Conservation (phyloP, 2,329 filamentous ascomycete genomes). For the Pyrenochaeta sp. region DNA sequence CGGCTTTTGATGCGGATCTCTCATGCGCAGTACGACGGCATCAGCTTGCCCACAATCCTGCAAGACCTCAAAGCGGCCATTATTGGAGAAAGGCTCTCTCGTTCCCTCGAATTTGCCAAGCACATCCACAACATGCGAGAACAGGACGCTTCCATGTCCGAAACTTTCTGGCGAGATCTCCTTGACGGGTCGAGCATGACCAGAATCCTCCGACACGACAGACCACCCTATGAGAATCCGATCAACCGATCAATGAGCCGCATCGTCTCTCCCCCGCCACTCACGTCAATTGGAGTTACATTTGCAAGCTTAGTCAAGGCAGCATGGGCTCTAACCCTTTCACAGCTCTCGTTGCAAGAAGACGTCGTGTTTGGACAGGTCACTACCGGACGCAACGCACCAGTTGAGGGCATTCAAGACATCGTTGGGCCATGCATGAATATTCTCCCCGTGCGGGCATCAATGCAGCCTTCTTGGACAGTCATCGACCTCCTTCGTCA, state of each 20-base stretch:
- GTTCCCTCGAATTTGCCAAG: not conserved
- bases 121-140: not conserved
- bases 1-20: conserved; percentile 16
- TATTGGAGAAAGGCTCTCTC: not conserved
- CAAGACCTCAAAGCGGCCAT: conserved; percentile 10
- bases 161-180: conserved; percentile 7
- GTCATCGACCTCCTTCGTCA: not conserved
- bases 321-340: conserved; percentile 49
- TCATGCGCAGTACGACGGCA: conserved; percentile 24
- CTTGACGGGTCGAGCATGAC: conserved; percentile 14
- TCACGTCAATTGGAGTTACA: conserved; percentile 24
- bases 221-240: conserved; percentile 3
- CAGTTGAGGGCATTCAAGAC: conserved; percentile 18
- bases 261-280: not conserved
- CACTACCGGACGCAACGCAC: conserved; percentile 42
- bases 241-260: not conserved
- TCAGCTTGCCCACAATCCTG: conserved; percentile 14
- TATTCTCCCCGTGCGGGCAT: conserved; percentile 43
- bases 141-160: conserved; percentile 1
- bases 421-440: conserved; percentile 47
- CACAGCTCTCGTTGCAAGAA: conserved; percentile 28
- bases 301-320: conserved; percentile 50
- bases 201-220: conserved; percentile 2
- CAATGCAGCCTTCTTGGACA: not conserved
- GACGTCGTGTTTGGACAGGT: conserved; percentile 48